phyloP scores from a whole-genome alignment of 371 early-diverging fungal genomes.

The Saksenaea oblongispora region DNA sequence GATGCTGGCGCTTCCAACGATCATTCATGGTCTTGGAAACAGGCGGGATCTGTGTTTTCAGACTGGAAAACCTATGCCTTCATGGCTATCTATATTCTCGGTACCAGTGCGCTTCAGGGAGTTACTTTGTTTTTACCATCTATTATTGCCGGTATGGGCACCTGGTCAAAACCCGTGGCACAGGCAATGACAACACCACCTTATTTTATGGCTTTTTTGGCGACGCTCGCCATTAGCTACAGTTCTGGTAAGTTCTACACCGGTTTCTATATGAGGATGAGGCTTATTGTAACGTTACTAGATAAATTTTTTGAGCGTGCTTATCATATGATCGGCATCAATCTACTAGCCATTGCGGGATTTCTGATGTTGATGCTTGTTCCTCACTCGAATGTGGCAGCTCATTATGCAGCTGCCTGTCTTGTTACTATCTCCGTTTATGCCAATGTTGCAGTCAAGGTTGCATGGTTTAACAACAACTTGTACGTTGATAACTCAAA shows the following conservation, averaged over 20 bases:
- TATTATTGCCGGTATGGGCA: constrained; percentile 37
- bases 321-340: constrained; percentile 33
- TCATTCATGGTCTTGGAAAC: constrained; percentile 47
- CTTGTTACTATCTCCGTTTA: constrained; percentile 32
- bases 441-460: constrained; percentile 36
- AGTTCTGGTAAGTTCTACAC: constrained; percentile 29
- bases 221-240: constrained; percentile 28
- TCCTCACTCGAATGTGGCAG: constrained; percentile 10
- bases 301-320: constrained; percentile 36
- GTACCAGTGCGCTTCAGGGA: constrained; percentile 43
- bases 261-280: not conserved
- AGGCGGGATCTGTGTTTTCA: constrained; percentile 36
- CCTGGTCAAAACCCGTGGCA: constrained; percentile 34
- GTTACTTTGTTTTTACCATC: constrained; percentile 45
- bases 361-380: constrained; percentile 38
- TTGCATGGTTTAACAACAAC: constrained; percentile 46
- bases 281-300: not conserved
- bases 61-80: constrained; percentile 45
- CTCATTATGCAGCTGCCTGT: constrained; percentile 29
- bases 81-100: constrained; percentile 38
- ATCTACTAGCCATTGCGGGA: constrained; percentile 26
- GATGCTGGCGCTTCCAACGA: constrained; percentile 45
- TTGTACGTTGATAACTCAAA: constrained; percentile 19
- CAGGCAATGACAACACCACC: constrained; percentile 44
- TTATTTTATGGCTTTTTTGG: constrained; percentile 25